phyloP scores from a whole-genome alignment of 1,284 basidiomycete genomes.

The Peniophora sp. region DNA sequence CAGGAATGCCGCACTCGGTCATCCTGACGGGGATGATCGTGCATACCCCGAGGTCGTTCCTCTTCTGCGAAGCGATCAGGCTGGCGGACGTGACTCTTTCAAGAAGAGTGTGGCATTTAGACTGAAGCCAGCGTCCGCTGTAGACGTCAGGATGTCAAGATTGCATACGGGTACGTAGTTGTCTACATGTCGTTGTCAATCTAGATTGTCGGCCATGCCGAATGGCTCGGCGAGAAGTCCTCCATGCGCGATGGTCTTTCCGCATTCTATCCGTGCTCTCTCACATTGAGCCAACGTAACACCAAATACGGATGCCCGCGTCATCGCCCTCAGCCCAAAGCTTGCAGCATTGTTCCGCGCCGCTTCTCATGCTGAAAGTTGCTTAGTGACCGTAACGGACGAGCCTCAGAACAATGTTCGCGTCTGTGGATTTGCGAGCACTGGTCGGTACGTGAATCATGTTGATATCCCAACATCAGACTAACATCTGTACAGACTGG shows the following conservation, averaged over 20 bases:
- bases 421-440: conserved; percentile 81
- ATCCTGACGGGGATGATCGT: conserved; percentile 78
- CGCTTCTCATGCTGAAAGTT: too few species aligned
- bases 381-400: conserved; percentile 53
- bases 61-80: conserved; percentile 27
- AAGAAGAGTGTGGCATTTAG: conserved; percentile 28
- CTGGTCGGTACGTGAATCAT: conserved; percentile 50
- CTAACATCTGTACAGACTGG: conserved; percentile 41
- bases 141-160: conserved; percentile 72
- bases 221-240: conserved; percentile 21
- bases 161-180: conserved; percentile 57
- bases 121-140: conserved; percentile 56
- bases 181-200: not conserved
- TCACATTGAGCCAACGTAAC: too few species aligned
- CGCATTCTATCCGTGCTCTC: too few species aligned
- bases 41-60: conserved; percentile 74
- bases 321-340: too few species aligned
- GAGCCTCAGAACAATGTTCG: conserved; percentile 71
- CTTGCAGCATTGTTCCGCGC: too few species aligned
- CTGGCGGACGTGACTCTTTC: conserved; percentile 5
- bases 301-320: too few species aligned
- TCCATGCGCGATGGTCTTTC: too few species aligned
- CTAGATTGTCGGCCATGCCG: not conserved
- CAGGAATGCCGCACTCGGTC: conserved; percentile 80
- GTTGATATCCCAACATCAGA: not conserved